phyloP scores from a whole-genome alignment of 208 protist genomes.

The Crithidia sp. region DNA sequence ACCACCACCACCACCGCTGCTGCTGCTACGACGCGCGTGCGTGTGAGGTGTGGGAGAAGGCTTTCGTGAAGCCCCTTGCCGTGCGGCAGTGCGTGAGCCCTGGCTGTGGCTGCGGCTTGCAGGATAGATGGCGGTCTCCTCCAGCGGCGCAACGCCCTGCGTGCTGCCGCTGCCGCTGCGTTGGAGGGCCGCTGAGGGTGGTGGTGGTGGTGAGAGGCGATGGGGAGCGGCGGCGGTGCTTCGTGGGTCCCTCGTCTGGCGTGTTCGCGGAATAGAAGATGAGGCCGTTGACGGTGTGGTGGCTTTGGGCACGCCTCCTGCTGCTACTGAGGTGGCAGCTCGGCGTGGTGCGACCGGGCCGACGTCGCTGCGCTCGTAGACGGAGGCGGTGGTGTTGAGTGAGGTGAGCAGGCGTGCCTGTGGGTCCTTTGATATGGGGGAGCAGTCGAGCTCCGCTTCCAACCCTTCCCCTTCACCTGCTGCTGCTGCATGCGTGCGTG shows the following conservation, averaged over 20 bases:
- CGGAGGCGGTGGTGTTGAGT: conserved; percentile 32
- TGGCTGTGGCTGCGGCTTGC: conserved; percentile 20
- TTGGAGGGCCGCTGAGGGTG: neutral
- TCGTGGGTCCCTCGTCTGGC: too few relatives aligned
- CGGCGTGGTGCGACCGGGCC: neutral
- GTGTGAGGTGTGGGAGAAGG: neutral
- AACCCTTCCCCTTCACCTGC: neutral
- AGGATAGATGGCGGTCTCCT: conserved; percentile 24
- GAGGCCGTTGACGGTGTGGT: too few relatives aligned
- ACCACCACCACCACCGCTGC: neutral
- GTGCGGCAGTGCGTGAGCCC: neutral
- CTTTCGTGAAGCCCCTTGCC: neutral
- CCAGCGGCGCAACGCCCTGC: neutral
- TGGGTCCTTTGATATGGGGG: conserved; percentile 38
- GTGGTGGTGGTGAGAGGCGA: too few relatives aligned
- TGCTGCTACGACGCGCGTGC: neutral
- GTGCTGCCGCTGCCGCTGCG: neutral
- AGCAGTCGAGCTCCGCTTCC: conserved; percentile 35
- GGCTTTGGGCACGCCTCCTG: neutral
- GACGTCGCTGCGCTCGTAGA: conserved; percentile 11
- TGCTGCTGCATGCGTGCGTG: neutral
- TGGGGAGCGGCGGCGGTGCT: too few relatives aligned
- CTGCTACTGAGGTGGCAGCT: neutral
- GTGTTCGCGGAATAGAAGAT: too few relatives aligned
- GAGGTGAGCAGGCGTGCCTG: conserved; percentile 20